Conservation (phyloP, 768 basidiomycete genomes). For the Panaeolus cyanescens region DNA sequence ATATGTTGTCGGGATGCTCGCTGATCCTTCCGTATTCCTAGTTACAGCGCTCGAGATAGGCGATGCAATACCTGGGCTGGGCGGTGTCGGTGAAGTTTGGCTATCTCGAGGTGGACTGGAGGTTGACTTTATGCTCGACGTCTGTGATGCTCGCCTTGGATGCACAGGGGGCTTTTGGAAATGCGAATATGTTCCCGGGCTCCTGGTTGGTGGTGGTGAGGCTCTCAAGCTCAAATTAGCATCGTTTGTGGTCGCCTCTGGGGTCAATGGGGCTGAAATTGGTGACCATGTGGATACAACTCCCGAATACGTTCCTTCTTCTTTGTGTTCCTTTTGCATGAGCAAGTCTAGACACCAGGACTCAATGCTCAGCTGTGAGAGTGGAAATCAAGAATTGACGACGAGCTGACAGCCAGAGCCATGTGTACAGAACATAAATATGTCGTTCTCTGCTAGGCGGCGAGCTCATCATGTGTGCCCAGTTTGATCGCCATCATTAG, state of each 20-base stretch:
- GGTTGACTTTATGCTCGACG: background rate
- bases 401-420: background rate
- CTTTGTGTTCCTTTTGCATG: background rate
- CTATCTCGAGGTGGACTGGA: background rate
- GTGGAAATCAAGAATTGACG: background rate
- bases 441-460: background rate
- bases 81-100: background rate
- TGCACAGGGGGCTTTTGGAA: background rate
- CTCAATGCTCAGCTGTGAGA: background rate
- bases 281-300: background rate
- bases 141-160: background rate
- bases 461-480: background rate
- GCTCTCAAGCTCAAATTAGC: background rate
- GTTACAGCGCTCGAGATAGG: background rate
- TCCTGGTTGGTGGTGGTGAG: background rate
- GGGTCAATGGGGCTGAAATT: background rate
- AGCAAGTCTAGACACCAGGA: background rate
- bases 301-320: background rate
- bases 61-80: background rate
- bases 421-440: background rate
- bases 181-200: background rate
- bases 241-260: background rate
- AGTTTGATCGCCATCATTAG: background rate
- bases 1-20: background rate
- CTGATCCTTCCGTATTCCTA: background rate